Evolutionary conservation across 805 yeast species (phyloP).

Genomic region (Kazachstania bromeliacearum): DNA sequence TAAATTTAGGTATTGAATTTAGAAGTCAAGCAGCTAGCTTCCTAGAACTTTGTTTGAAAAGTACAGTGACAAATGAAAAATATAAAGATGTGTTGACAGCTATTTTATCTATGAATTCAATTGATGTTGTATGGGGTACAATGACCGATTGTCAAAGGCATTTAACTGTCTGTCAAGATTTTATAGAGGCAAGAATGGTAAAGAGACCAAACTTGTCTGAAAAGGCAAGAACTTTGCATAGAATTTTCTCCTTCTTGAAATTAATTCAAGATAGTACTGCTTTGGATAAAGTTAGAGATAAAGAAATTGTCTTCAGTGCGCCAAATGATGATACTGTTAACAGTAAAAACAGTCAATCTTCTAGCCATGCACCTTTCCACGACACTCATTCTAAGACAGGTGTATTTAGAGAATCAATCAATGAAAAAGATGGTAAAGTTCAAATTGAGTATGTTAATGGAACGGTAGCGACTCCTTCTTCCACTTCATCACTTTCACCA

Average conservation of each 20-base stretch:
- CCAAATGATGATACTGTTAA: slow-evolving; percentile 43
- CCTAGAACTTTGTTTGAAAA: slow-evolving; percentile 48
- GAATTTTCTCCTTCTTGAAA: slow-evolving; percentile 67
- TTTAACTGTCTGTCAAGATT: slow-evolving; percentile 65
- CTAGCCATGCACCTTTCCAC: neutral
- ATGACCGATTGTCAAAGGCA: slow-evolving; percentile 77
- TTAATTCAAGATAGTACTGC: slow-evolving; percentile 68
- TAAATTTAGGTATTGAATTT: slow-evolving; percentile 62
- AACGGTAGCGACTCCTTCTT: neutral
- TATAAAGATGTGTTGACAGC: slow-evolving; percentile 81
- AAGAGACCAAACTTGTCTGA: slow-evolving; percentile 57
- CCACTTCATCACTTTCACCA: slow-evolving; percentile 5
- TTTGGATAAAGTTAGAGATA: slow-evolving; percentile 21
- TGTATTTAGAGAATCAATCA: slow-evolving; percentile 26
- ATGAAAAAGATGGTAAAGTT: slow-evolving; percentile 40
- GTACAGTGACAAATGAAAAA: slow-evolving; percentile 47
- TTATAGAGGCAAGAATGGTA: slow-evolving; percentile 59
- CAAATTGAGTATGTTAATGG: slow-evolving; percentile 33
- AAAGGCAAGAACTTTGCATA: slow-evolving; percentile 68
- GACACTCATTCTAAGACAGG: slow-evolving; percentile 7
- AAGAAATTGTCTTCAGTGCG: slow-evolving; percentile 7
- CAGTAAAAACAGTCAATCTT: slow-evolving; percentile 12
- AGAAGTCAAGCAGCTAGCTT: slow-evolving; percentile 67
- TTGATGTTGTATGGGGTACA: slow-evolving; percentile 85
- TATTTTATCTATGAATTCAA: slow-evolving; percentile 74